Evolutionary conservation across 345 rosid genomes (phyloP).

Genomic region (Murraya paniculata): DNA sequence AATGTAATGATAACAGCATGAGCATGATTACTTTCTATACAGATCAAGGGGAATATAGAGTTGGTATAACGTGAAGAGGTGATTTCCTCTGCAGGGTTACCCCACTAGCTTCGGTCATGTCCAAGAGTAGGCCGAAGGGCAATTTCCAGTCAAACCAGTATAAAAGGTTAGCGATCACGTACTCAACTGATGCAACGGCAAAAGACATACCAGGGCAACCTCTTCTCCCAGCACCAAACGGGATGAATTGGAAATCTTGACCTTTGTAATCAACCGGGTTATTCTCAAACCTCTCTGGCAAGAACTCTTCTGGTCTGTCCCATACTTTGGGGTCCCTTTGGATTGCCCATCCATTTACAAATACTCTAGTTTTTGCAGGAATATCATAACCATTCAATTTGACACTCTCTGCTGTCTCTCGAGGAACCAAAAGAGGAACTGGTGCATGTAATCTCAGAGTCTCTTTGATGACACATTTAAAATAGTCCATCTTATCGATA

Average conservation of each 20-base stretch:
- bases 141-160: slow-evolving; percentile 31
- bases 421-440: not conserved
- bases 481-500: slow-evolving; percentile 12
- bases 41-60: too few species aligned
- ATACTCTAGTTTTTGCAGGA: not conserved
- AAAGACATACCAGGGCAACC: slow-evolving; percentile 7
- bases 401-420: not conserved
- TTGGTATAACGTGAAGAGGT: too few species aligned
- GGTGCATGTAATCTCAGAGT: slow-evolving; percentile 10
- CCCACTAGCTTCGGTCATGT: slow-evolving; percentile 19
- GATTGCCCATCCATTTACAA: slow-evolving; percentile 18
- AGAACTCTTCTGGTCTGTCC: slow-evolving; percentile 18
- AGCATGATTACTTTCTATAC: too few species aligned
- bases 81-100: too few species aligned
- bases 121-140: slow-evolving; percentile 12
- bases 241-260: not conserved
- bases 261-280: not conserved
- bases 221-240: slow-evolving; percentile 17
- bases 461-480: slow-evolving; percentile 16
- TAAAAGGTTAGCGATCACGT: slow-evolving; percentile 17
- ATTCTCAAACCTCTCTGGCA: slow-evolving; percentile 12
- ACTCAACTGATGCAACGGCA: slow-evolving; percentile 8
- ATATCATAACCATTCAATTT: slow-evolving; percentile 11
- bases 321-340: slow-evolving; percentile 18
- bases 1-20: too few species aligned